Percentiles rank a stretch among this genome's conserved stretches.
These are phyloP conservation scores for Phytopythium kandeliae DNA, from an alignment of 352 stramenopile species.

Conservation along the genomic window DNA sequence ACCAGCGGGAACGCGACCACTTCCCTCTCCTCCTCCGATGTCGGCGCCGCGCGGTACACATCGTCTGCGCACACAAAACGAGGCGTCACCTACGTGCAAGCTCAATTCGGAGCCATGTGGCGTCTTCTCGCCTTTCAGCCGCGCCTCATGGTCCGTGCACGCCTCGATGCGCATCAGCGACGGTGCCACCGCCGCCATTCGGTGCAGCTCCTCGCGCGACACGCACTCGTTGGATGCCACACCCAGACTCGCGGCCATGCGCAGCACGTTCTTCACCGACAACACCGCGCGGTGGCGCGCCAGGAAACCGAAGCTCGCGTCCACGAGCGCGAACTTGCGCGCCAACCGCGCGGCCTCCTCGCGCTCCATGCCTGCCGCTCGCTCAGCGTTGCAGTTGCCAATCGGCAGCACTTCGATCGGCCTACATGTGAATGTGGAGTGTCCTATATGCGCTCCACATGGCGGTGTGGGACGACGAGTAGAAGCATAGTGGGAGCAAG, in stretches of 20 bases:
- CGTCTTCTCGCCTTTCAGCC: slow-evolving; percentile 17
- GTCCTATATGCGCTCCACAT: too few relatives aligned
- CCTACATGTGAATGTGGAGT: not conserved
- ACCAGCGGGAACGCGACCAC: slow-evolving; percentile 54
- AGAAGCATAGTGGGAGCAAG: too few relatives aligned
- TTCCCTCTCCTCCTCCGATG: slow-evolving; percentile 27
- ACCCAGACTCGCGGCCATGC: slow-evolving; percentile 59
- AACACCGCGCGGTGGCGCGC: slow-evolving; percentile 32
- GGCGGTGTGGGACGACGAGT: too few relatives aligned
- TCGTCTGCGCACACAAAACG: slow-evolving; percentile 21
- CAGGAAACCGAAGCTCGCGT: slow-evolving; percentile 67
- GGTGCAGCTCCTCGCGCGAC: slow-evolving; percentile 27
- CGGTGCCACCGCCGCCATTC: slow-evolving; percentile 40
- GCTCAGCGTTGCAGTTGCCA: too few relatives aligned
- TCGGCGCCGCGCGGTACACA: slow-evolving; percentile 23
- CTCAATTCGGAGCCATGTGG: too few relatives aligned
- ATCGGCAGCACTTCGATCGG: not conserved
- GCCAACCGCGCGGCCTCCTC: slow-evolving; percentile 7
- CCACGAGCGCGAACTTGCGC: slow-evolving; percentile 56
- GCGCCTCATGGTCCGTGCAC: slow-evolving; percentile 16
- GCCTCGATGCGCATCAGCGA: slow-evolving; percentile 34
- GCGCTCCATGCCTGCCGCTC: not conserved
- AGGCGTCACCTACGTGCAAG: slow-evolving; percentile 5
- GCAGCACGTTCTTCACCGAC: slow-evolving; percentile 47
- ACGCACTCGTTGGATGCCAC: slow-evolving; percentile 12